Conservation (phyloP, 225 moss, liverwort and hornwort species). For the Straminergon stramineum region DNA sequence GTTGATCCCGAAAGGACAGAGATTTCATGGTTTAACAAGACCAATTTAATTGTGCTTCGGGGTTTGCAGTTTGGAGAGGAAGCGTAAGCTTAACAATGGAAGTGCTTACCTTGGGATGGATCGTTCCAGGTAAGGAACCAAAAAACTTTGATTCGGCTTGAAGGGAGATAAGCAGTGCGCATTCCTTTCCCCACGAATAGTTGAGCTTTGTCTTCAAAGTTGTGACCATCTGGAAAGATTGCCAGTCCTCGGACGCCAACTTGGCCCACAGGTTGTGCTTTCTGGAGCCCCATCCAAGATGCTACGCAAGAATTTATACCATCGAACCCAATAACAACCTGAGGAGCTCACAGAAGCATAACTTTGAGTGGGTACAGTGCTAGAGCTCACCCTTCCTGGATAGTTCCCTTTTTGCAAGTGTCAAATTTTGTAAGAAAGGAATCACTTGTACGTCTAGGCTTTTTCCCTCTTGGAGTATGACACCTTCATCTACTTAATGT, state of each 20-base stretch:
- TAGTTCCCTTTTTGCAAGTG: too few species aligned
- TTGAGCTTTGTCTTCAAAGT: background rate
- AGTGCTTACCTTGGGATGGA: background rate
- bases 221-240: slow-evolving; percentile 33
- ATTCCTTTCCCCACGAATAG: slow-evolving; percentile 29
- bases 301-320: slow-evolving; percentile 50
- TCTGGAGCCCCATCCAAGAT: slow-evolving; percentile 49
- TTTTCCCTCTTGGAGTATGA: background rate
- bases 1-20: too few species aligned
- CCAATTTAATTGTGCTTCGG: background rate
- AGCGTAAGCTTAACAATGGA: background rate
- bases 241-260: slow-evolving; percentile 47
- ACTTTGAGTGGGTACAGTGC: background rate
- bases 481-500: background rate
- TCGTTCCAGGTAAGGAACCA: slow-evolving; percentile 33
- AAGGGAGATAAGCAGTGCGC: slow-evolving; percentile 29
- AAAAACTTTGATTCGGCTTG: slow-evolving; percentile 32
- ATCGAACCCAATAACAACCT: slow-evolving; percentile 56
- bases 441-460: background rate
- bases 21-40: background rate
- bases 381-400: too few species aligned
- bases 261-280: slow-evolving; percentile 34
- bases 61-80: background rate
- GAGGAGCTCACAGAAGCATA: background rate
- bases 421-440: background rate